phyloP scores from a whole-genome alignment of 2,329 filamentous ascomycete genomes.

The Zopfia rhizophila region DNA sequence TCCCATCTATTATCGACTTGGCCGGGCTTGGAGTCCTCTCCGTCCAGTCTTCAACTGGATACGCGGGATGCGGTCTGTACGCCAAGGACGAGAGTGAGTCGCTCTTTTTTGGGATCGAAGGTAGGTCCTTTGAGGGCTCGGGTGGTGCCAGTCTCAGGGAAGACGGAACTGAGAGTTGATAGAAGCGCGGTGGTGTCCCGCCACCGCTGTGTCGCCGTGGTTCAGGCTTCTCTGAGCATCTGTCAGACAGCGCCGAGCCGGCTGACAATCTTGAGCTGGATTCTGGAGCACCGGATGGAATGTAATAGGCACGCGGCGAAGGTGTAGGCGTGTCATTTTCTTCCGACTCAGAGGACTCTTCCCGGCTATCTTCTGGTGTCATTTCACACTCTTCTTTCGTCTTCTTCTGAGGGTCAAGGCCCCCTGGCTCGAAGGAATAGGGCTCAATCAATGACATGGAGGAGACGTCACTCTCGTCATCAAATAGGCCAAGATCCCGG shows the following conservation, averaged over 20 bases:
- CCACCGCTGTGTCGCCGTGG: conserved; percentile 15
- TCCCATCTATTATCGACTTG: conserved; percentile 30
- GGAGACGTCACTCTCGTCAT: conserved; percentile 17
- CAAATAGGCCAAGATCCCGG: conserved; percentile 32
- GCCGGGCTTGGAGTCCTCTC: conserved; percentile 41
- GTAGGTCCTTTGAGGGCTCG: conserved; percentile 20
- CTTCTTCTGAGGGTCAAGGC: neutral
- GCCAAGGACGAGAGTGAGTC: conserved; percentile 22
- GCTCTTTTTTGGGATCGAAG: conserved; percentile 31
- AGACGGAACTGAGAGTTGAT: conserved; percentile 38
- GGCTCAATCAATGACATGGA: conserved; percentile 41
- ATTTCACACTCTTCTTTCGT: neutral
- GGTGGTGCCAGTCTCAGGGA: conserved; percentile 31
- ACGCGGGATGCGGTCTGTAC: conserved; percentile 37
- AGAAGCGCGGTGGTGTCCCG: conserved; percentile 15
- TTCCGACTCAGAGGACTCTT: neutral
- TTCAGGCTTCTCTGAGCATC: conserved; percentile 2
- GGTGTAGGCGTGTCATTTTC: conserved; percentile 20
- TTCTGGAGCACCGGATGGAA: conserved; percentile 6
- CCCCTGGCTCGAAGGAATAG: conserved; percentile 7
- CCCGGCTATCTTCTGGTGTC: neutral
- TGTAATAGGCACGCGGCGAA: conserved; percentile 18
- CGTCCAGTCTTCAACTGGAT: conserved; percentile 38
- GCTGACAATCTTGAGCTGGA: neutral
- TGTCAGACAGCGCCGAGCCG: no score